These are phyloP conservation scores for Kazachstania bromeliacearum DNA, from an alignment of 805 yeast genomes.

Conservation along the genomic window DNA sequence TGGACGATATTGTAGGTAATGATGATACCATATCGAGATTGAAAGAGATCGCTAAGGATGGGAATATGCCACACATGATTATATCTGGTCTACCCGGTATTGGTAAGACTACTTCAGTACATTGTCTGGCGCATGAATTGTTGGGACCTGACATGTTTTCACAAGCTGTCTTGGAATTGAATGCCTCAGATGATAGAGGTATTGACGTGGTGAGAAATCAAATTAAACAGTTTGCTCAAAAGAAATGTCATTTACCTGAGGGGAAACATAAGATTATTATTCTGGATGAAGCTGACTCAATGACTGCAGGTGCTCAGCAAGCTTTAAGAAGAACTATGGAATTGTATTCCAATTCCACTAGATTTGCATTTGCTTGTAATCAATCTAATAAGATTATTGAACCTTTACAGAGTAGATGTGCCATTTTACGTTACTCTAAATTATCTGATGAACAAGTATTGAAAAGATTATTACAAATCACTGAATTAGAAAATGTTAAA, in stretches of 20 bases:
- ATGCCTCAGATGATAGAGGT: slow-evolving; percentile 96
- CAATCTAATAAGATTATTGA: slow-evolving; percentile 91
- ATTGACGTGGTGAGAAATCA: slow-evolving; percentile 91
- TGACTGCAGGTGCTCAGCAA: slow-evolving; percentile 96
- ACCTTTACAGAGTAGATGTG: slow-evolving; percentile 94
- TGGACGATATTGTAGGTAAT: slow-evolving; percentile 88
- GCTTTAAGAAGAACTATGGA: slow-evolving; percentile 94
- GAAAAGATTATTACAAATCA: slow-evolving; percentile 61
- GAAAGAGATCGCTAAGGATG: slow-evolving; percentile 77
- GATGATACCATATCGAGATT: slow-evolving; percentile 80
- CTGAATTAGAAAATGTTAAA: slow-evolving; percentile 59
- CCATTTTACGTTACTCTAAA: slow-evolving; percentile 76
- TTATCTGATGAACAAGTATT: slow-evolving; percentile 79
- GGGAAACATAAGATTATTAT: slow-evolving; percentile 91
- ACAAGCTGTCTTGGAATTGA: slow-evolving; percentile 82
- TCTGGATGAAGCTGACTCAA: slow-evolving; percentile 90
- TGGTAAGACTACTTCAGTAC: slow-evolving; percentile 91
- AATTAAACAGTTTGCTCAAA: slow-evolving; percentile 93
- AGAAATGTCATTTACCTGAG: slow-evolving; percentile 74
- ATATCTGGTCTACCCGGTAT: slow-evolving; percentile 96
- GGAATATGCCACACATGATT: slow-evolving; percentile 95
- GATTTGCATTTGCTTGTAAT: slow-evolving; percentile 98
- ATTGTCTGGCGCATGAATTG: slow-evolving; percentile 78
- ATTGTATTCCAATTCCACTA: slow-evolving; percentile 84
- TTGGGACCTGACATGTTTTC: slow-evolving; percentile 49